Evolutionary conservation across 768 basidiomycete genomes (phyloP), one percentile per base, ranked within the genome.

Genomic region (Leucogyrophana mollusca): DNA sequence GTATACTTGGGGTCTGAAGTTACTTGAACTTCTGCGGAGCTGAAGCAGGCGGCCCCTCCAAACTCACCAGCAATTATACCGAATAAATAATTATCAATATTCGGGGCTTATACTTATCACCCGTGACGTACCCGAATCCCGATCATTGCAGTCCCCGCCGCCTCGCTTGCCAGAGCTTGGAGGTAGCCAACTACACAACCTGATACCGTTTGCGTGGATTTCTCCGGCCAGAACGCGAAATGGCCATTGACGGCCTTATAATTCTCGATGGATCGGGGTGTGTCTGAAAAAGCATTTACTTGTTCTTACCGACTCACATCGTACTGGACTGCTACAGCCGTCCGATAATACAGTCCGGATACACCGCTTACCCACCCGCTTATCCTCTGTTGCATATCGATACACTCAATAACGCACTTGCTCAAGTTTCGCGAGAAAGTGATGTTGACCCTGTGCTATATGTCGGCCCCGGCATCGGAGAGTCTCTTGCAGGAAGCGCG

Each of bases 261-360:
- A 81, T 91, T 46, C 71, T 91, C 47, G 89, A 91, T 67, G 76
- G 73, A 53, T 70, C 78, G 52, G 85, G 87, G 88, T 88, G 53
- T 60, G 83, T 74, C 39, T 30, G 7, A 30, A 30, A 7, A 30
- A 7, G 7, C 6, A 30, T 6, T 30, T 30, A 30, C 13, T 30
- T 30, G 27, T 30, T 30, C 13, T 30, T 30, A 10, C 25, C 17
- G 24, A 35, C 41, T 21, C 22, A 34, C 37, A 49, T 21, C 16
- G 35, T n/a, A 37, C 34, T 8, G 4, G 39, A 32, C 16, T 18
- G 30, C 27, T 36, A 7, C 9, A 37, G 35, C 9, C 34, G 40
- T 42, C 83, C 93, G 20, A 87, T 96, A 54, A 89, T 94, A 53
- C 90, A 93, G 68, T 93, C 93, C 23, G 88, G 87, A 33, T 96